phyloP scores from a whole-genome alignment of 495 filamentous ascomycete species.

The Chaetomidium leptoderma region DNA sequence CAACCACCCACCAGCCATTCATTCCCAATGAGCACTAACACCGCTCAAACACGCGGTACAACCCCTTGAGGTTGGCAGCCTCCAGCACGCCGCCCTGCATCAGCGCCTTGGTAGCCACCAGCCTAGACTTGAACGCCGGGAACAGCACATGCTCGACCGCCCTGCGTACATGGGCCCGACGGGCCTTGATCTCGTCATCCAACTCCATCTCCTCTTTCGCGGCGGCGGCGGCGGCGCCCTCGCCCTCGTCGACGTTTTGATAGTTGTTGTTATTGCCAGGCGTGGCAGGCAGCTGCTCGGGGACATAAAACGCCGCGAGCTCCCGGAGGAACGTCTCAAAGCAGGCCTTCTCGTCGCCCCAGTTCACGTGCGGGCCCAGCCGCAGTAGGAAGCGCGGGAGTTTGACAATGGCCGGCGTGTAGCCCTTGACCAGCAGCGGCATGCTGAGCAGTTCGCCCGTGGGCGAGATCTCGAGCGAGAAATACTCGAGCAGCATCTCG shows the following conservation, averaged over 20 bases:
- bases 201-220: slow-evolving; percentile 6
- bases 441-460: slow-evolving; percentile 73
- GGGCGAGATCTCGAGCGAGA: slow-evolving; percentile 75
- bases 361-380: slow-evolving; percentile 83
- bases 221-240: neutral
- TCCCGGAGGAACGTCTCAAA: slow-evolving; percentile 82
- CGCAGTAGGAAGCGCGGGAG: slow-evolving; percentile 84
- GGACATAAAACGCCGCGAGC: slow-evolving; percentile 88
- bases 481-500: slow-evolving; percentile 91
- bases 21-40: slow-evolving; percentile 54
- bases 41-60: slow-evolving; percentile 97
- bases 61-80: slow-evolving; percentile 86
- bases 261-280: too few relatives aligned
- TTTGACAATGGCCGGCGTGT: slow-evolving; percentile 78
- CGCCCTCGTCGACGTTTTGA: slow-evolving; percentile 27
- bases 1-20: too few relatives aligned
- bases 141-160: slow-evolving; percentile 71
- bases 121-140: slow-evolving; percentile 72
- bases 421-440: slow-evolving; percentile 84
- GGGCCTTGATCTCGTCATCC: slow-evolving; percentile 42
- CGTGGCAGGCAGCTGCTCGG: slow-evolving; percentile 68
- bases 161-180: slow-evolving; percentile 55
- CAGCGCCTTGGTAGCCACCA: slow-evolving; percentile 78
- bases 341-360: slow-evolving; percentile 77
- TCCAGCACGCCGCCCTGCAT: slow-evolving; percentile 74